Evolutionary conservation across 805 yeast genomes (phyloP), one percentile per base, ranked within the genome.

Genomic region (Candida morakotiae): DNA sequence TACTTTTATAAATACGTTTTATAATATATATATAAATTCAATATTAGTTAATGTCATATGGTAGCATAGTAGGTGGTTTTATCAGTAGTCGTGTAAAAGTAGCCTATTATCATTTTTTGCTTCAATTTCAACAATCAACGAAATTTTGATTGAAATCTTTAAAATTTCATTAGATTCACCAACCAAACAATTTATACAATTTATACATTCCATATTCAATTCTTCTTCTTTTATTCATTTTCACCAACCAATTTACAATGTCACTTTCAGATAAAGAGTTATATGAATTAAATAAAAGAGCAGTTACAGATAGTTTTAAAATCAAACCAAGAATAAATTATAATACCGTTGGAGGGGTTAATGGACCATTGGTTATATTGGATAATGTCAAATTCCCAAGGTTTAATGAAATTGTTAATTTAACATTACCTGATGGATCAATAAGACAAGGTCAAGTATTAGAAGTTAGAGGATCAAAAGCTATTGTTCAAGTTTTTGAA

Each of bases 401-500:
- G 56, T 93, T 77, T 70, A 88, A 91, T 56, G 99, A 93, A 69
- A 93, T 93, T 69, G 99, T 93, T 56, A 86, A 89, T 64, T 75
- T 93, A 56, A 94, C 98, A 9, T 74, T 93, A 43, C 98, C 98
- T 34, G 98, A 94, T 61, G 98, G 99, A 9, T 66, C 93, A 15
- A 69, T 72, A 35, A 85, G 98, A 68, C 95, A 95, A 41, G 99
- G 99, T 56, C 98, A 93, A 67, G 99, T 93, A 17, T 77, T 93
- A 57, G 99, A 93, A 69, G 98, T 94, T 42, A 83, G 94, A 67
- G 98, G 98, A 45, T 80, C 85, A 55, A 83, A 93, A 60, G 99
- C 99, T 38, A 80, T 93, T 63, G 99, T 93, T 37, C 99, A 93
- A 75, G 99, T 93, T 35, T 93, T 93, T 60, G 98, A 93, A 71